Base-by-base conservation (phyloP, 225 moss, liverwort and hornwort species). In the Asterella californica region DNA sequence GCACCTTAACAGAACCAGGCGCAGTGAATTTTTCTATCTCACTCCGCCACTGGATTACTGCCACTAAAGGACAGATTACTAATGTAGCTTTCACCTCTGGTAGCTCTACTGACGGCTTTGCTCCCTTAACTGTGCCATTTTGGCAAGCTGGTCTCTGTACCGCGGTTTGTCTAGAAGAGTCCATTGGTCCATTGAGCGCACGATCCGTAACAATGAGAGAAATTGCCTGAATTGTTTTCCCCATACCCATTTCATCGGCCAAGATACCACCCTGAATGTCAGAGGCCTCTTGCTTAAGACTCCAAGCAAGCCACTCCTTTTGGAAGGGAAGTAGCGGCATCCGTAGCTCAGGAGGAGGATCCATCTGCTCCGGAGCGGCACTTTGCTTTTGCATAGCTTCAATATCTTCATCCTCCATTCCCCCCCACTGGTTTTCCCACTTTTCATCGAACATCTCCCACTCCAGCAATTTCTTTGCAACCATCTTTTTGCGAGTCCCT, bases 221-320 rank as follows among this genome's bases (percentile, higher is more conserved):
- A 74, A 91, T 91, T 27, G 91, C 91, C 85, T 91, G 91, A 53
- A 91, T 89, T 46, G 91, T 91, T 70, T 91, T 91, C 2, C 91
- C 91, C 91, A 91, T 91, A 15, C 91, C 91, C 91, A 91, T 91
- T 75, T 91, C 91, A 81, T 91, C 91, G 6, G 91, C 91, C 75
- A 91, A 79, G 48, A 91, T 91, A 10, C 91, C 91, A 29, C 91
- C 91, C 53, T 83, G 83, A 70, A 82, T 59, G 1, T 46, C 79
- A 9, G 88, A 84, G 0, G 72, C 79, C 73, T 91, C 91, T 69
- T 91, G 91, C 32, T 85, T 86, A 15, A 88, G 12, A 78, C 91
- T 88, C 91, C 91, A 91, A 8, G 87, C 86, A 7, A 91, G 88
- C 91, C 91, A 91, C 69, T 91, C 91, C 69, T 86, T 87, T 36